phyloP scores from a whole-genome alignment of 805 yeast genomes.

The Spathaspora girioi region DNA sequence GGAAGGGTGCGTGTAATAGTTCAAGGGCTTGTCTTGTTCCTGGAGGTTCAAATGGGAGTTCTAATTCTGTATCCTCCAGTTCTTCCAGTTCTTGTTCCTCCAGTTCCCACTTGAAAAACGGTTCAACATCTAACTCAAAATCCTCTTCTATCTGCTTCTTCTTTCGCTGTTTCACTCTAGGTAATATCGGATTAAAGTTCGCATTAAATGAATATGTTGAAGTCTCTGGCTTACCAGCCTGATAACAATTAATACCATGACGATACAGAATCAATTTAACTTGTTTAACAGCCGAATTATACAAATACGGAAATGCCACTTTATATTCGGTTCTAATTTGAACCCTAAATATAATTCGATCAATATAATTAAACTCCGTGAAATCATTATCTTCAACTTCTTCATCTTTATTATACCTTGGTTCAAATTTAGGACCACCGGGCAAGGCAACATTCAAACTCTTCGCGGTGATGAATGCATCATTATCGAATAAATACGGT shows the following conservation, averaged over 20 bases:
- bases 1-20: conserved; percentile 79
- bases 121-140: conserved; percentile 41
- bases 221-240: conserved; percentile 18
- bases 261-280: conserved; percentile 63
- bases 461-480: conserved; percentile 85
- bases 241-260: conserved; percentile 53
- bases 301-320: conserved; percentile 82
- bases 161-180: conserved; percentile 13
- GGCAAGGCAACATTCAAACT: conserved; percentile 84
- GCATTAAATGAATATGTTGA: conserved; percentile 58
- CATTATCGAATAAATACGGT: conserved; percentile 65
- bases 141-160: conserved; percentile 1
- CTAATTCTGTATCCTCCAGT: conserved; percentile 30
- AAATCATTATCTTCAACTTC: conserved; percentile 63
- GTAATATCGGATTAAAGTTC: conserved; percentile 51
- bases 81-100: conserved; percentile 5
- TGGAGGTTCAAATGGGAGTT: conserved; percentile 31
- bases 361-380: conserved; percentile 87
- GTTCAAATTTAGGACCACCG: conserved; percentile 96
- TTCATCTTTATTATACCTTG: conserved; percentile 62
- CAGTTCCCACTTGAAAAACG: conserved; percentile 39
- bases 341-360: conserved; percentile 75
- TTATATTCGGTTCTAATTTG: conserved; percentile 79
- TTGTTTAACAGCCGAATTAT: conserved; percentile 70
- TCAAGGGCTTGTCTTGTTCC: conserved; percentile 53